Evolutionary conservation across 2,329 filamentous ascomycete species (phyloP).

Genomic region (Cadophora sp.): DNA sequence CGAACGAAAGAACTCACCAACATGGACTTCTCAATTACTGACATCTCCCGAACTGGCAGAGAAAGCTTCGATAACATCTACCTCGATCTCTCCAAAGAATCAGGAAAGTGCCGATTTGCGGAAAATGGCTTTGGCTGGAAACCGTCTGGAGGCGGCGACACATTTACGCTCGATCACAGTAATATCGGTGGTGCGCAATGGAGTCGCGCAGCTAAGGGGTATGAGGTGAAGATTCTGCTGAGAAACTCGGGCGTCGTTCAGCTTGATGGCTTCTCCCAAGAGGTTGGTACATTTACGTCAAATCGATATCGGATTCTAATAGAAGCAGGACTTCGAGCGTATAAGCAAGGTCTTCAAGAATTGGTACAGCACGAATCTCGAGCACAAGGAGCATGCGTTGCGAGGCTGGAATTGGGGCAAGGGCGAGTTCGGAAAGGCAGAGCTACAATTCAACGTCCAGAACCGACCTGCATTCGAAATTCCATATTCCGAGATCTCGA

Average conservation of each 20-base stretch:
- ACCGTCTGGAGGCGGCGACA: slow-evolving; percentile 83
- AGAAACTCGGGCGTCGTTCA: slow-evolving; percentile 87
- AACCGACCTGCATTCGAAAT: slow-evolving; percentile 97
- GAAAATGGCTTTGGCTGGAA: slow-evolving; percentile 97
- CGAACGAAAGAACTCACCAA: neutral
- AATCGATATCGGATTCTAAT: slow-evolving; percentile 30
- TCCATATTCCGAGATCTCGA: slow-evolving; percentile 95
- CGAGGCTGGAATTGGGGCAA: slow-evolving; percentile 99
- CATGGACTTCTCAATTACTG: slow-evolving; percentile 21
- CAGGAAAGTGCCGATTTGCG: slow-evolving; percentile 92
- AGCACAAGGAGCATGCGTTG: slow-evolving; percentile 91
- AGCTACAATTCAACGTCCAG: slow-evolving; percentile 95
- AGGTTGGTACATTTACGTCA: slow-evolving; percentile 55
- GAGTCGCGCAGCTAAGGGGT: slow-evolving; percentile 91
- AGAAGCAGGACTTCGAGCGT: slow-evolving; percentile 79
- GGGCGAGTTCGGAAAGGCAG: slow-evolving; percentile 93
- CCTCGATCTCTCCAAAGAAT: slow-evolving; percentile 91
- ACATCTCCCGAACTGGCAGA: slow-evolving; percentile 46
- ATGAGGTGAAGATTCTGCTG: slow-evolving; percentile 90
- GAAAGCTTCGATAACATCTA: slow-evolving; percentile 99
- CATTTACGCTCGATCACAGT: slow-evolving; percentile 88
- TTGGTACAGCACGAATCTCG: slow-evolving; percentile 94
- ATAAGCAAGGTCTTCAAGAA: slow-evolving; percentile 94
- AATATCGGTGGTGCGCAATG: slow-evolving; percentile 90
- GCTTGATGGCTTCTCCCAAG: slow-evolving; percentile 92